Conservation (phyloP, 2,329 filamentous ascomycete species). For the Juglanconis juglandina region DNA sequence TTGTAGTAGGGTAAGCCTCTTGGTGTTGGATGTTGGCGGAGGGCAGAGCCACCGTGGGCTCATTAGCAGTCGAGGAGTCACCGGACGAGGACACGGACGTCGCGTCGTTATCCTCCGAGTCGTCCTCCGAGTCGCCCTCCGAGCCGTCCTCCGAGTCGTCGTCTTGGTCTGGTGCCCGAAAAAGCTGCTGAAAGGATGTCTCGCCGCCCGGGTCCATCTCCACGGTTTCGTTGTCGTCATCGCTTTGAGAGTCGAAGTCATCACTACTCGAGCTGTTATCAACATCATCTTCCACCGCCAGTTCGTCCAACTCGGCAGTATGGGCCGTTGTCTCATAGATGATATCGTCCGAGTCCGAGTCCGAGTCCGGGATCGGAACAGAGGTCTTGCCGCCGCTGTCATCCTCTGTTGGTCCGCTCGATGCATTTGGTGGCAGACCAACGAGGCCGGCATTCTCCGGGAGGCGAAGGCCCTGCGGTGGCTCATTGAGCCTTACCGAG, state of each 20-base stretch:
- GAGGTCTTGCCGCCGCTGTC: background rate
- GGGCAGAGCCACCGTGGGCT: background rate
- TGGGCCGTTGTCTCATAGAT: constrained; percentile 12
- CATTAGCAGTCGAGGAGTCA: constrained; percentile 1
- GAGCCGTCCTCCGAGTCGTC: constrained; percentile 1
- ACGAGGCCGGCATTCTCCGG: background rate
- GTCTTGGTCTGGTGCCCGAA: constrained; percentile 8
- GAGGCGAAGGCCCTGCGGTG: background rate
- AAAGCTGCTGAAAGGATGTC: constrained; percentile 2
- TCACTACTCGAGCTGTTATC: constrained; percentile 8
- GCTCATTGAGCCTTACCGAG: background rate
- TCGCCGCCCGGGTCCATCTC: background rate
- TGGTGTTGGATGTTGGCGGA: constrained; percentile 8
- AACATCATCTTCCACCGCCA: background rate
- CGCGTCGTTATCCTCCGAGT: background rate
- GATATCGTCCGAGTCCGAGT: constrained; percentile 11
- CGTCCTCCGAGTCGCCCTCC: constrained; percentile 6
- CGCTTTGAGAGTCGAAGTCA: background rate
- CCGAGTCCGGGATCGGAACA: background rate
- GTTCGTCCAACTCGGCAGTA: background rate
- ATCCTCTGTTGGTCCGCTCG: background rate
- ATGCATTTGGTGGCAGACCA: background rate
- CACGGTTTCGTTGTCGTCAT: background rate
- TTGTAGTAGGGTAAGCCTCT: constrained; percentile 2
- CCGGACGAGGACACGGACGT: background rate